These are phyloP conservation scores for Nothophaeocryptopus gaeumannii DNA, from an alignment of 2,329 filamentous ascomycete species.

Conservation along the genomic window DNA sequence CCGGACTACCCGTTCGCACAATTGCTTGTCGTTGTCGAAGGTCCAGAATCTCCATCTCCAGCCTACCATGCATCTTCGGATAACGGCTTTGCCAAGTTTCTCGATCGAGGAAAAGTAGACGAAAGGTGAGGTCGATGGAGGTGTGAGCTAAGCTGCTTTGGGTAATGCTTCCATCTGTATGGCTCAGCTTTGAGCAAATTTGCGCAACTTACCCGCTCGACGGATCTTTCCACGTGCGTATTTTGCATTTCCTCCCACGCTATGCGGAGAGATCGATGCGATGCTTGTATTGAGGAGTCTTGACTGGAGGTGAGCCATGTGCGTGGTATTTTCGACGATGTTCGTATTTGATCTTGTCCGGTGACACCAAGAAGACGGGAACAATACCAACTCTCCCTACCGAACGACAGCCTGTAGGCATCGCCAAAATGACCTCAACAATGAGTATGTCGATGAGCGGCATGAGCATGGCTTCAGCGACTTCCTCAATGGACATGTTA, in stretches of 20 bases:
- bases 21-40: neutral
- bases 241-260: too few species aligned
- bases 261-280: too few species aligned
- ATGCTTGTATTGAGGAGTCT: too few species aligned
- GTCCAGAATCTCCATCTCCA: neutral
- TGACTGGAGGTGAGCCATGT: too few species aligned
- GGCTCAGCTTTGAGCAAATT: constrained; percentile 16
- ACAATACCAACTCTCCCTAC: too few species aligned
- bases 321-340: too few species aligned
- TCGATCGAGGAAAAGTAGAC: neutral
- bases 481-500: constrained; percentile 1
- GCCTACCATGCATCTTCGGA: neutral
- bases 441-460: constrained; percentile 9
- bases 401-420: neutral
- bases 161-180: constrained; percentile 5
- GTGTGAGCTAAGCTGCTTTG: neutral
- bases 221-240: too few species aligned
- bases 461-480: constrained; percentile 9
- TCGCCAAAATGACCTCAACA: neutral
- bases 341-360: too few species aligned
- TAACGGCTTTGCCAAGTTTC: neutral
- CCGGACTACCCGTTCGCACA: too few species aligned
- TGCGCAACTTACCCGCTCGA: constrained; percentile 1
- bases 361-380: too few species aligned
- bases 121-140: neutral